Conservation (phyloP, 257 asterid species). For the Fraxinus anomala region DNA sequence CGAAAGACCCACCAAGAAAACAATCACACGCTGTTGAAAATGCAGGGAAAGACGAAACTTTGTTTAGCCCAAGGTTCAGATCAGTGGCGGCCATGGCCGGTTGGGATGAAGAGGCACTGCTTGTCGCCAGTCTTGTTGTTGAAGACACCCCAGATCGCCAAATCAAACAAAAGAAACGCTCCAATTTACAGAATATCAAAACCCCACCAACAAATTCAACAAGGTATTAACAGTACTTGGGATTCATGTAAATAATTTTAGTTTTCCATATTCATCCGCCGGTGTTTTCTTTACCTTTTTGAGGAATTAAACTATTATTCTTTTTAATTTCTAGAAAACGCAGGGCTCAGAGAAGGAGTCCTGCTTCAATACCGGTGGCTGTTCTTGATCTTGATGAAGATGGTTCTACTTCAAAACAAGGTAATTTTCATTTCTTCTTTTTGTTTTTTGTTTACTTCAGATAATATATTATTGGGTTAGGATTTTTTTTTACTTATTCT, state of each 20-base stretch:
- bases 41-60: slow-evolving; percentile 33
- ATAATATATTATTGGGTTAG: background rate
- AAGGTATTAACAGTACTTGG: slow-evolving; percentile 43
- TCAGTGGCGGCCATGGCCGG: slow-evolving; percentile 98
- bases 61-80: slow-evolving; percentile 84
- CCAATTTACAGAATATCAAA: slow-evolving; percentile 42
- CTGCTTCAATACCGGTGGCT: slow-evolving; percentile 46
- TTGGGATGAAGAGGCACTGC: slow-evolving; percentile 96
- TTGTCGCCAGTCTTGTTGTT: slow-evolving; percentile 69
- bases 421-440: slow-evolving; percentile 21
- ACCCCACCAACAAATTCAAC: slow-evolving; percentile 83
- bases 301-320: background rate
- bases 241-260: too few species aligned
- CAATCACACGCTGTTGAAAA: slow-evolving; percentile 31
- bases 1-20: slow-evolving; percentile 26
- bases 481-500: background rate
- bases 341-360: slow-evolving; percentile 52
- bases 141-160: slow-evolving; percentile 91
- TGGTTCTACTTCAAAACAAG: slow-evolving; percentile 47
- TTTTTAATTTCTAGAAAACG: slow-evolving; percentile 23
- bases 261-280: background rate
- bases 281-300: background rate
- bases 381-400: slow-evolving; percentile 23
- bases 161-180: slow-evolving; percentile 56
- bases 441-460: background rate